Percentiles rank a stretch among this genome's conserved stretches.
These are phyloP conservation scores for Floccularia luteovirens DNA, from an alignment of 768 basidiomycete species.

Conservation along the genomic window DNA sequence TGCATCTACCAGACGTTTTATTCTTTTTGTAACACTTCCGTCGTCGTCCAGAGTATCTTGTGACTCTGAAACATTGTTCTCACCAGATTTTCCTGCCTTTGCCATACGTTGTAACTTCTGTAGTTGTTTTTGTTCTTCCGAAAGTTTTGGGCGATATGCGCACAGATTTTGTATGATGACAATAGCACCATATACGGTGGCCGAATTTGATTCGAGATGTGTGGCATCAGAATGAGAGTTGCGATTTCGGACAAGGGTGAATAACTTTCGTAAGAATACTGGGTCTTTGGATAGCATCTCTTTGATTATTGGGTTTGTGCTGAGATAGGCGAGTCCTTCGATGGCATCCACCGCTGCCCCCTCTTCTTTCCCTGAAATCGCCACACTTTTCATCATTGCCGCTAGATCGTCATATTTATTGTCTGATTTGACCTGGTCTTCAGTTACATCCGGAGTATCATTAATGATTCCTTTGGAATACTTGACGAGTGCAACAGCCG, in stretches of 20 bases:
- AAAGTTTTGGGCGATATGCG: constrained; percentile 60
- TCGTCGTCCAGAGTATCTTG: constrained; percentile 52
- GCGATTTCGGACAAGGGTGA: constrained; percentile 46
- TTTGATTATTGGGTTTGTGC: constrained; percentile 53
- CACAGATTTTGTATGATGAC: constrained; percentile 72
- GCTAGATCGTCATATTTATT: constrained; percentile 38
- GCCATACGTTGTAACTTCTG: constrained; percentile 77
- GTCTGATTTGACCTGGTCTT: constrained; percentile 6
- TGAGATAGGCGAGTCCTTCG: constrained; percentile 85
- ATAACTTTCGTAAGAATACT: constrained; percentile 47
- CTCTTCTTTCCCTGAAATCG: constrained; percentile 30
- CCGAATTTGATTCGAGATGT: constrained; percentile 27
- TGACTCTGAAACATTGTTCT: constrained; percentile 12
- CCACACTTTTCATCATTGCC: constrained; percentile 47
- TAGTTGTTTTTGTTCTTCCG: constrained; percentile 78
- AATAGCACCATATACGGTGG: constrained; percentile 72
- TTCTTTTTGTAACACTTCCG: constrained; percentile 53
- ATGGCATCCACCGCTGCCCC: constrained; percentile 54
- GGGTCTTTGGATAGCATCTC: constrained; percentile 48
- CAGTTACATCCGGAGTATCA: constrained; percentile 20
- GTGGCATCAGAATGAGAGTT: constrained; percentile 19
- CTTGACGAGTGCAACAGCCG: constrained; percentile 75
- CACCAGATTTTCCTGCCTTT: constrained; percentile 21
- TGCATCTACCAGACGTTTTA: constrained; percentile 46
- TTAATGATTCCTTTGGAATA: constrained; percentile 55